These are phyloP conservation scores for Pythium chondricola DNA, from an alignment of 352 stramenopile species.

Conservation along the genomic window DNA sequence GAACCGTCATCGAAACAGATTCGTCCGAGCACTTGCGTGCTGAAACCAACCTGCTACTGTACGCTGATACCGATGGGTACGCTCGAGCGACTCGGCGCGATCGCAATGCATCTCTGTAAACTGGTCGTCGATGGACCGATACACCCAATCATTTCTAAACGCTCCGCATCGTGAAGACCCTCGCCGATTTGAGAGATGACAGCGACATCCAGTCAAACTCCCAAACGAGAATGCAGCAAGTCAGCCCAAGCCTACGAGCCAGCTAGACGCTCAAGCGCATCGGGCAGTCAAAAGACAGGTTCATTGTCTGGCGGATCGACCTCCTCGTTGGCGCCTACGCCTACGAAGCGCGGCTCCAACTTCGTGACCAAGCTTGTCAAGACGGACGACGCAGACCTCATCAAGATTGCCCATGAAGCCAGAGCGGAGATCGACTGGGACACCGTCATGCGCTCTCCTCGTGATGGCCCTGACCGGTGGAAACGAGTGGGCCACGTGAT, in stretches of 20 bases:
- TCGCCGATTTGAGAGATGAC: not conserved
- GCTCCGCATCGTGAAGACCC: not conserved
- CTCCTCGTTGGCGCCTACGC: not conserved
- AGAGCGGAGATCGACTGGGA: slow-evolving; percentile 9
- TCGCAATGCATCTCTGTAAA: too few species aligned
- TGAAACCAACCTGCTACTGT: too few species aligned
- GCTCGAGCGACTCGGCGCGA: too few species aligned
- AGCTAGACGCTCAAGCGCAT: too few species aligned
- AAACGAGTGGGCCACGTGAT: not conserved
- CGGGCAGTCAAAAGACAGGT: too few species aligned
- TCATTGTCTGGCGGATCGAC: not conserved
- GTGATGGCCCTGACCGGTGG: slow-evolving; percentile 5
- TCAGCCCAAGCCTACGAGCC: too few species aligned
- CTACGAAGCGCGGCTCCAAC: not conserved
- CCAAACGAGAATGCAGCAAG: too few species aligned
- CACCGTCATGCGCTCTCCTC: slow-evolving; percentile 5
- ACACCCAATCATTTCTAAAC: not conserved
- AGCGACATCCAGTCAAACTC: not conserved
- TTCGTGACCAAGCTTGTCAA: slow-evolving; percentile 10
- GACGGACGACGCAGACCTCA: slow-evolving; percentile 11
- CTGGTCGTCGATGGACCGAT: too few species aligned
- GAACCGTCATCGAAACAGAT: too few species aligned
- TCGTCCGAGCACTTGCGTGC: too few species aligned
- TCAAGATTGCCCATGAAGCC: slow-evolving; percentile 1
- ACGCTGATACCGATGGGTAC: too few species aligned